Percentiles rank a stretch among this genome's conserved stretches.
phyloP scores from a whole-genome alignment of 768 basidiomycete genomes.

The Crepidotus variabilis region DNA sequence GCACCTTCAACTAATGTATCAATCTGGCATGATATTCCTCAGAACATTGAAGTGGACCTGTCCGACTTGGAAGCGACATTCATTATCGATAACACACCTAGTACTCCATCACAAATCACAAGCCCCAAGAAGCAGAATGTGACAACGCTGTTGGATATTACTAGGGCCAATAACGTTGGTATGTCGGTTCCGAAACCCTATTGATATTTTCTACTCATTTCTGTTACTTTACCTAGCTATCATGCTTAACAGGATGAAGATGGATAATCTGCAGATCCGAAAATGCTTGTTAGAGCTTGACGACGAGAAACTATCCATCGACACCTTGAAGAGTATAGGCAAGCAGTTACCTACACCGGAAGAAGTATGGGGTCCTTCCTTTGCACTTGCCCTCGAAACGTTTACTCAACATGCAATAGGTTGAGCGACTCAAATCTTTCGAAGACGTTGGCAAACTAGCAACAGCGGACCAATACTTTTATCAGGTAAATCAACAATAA shows the following conservation, averaged over 20 bases:
- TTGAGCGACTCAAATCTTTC: constrained; percentile 63
- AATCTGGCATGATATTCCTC: constrained; percentile 66
- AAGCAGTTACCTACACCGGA: constrained; percentile 78
- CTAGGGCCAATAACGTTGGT: constrained; percentile 84
- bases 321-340: constrained; percentile 72
- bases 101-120: constrained; percentile 37
- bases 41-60: constrained; percentile 46
- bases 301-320: constrained; percentile 63
- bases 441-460: constrained; percentile 71
- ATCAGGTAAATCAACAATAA: constrained; percentile 45
- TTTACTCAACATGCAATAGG: constrained; percentile 30
- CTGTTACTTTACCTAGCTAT: constrained; percentile 48
- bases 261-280: constrained; percentile 62
- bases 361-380: constrained; percentile 46
- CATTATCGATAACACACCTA: constrained; percentile 44
- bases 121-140: constrained; percentile 55
- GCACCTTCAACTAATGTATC: constrained; percentile 39
- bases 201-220: neutral
- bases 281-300: constrained; percentile 69
- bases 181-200: constrained; percentile 15
- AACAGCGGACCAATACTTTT: constrained; percentile 82
- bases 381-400: neutral
- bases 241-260: constrained; percentile 76
- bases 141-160: constrained; percentile 74
- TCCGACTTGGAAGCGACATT: constrained; percentile 76